These are phyloP conservation scores for Populus davidiana DNA, from an alignment of 345 rosid genomes.

Conservation along the genomic window DNA sequence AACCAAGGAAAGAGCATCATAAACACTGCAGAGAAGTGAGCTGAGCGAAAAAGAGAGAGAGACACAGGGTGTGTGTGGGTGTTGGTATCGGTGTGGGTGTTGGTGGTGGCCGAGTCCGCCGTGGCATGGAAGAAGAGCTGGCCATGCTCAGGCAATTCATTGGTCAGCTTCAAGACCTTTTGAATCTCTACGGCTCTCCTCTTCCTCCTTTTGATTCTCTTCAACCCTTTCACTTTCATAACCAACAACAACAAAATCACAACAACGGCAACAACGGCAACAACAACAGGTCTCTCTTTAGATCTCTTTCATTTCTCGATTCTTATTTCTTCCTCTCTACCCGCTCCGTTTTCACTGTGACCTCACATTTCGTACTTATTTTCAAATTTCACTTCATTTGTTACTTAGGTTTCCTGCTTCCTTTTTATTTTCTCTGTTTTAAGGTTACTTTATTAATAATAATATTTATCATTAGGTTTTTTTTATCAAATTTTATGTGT, in stretches of 20 bases:
- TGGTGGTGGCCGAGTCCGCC: background rate
- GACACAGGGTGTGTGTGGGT: background rate
- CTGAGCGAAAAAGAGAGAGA: background rate
- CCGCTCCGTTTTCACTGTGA: background rate
- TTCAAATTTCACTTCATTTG: background rate
- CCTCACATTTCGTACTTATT: background rate
- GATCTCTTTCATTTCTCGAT: conserved; percentile 17
- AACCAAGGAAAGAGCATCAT: conserved; percentile 2
- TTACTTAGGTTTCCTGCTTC: background rate
- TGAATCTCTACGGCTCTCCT: conserved; percentile 69
- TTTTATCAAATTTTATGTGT: background rate
- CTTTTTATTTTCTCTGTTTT: background rate
- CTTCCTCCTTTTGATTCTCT: conserved; percentile 26
- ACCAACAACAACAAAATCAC: conserved; percentile 22
- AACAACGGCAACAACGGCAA: conserved; percentile 19
- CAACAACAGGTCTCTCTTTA: conserved; percentile 31
- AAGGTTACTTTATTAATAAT: conserved; percentile 4
- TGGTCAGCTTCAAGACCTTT: conserved; percentile 88
- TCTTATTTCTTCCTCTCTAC: background rate
- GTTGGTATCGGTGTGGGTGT: background rate
- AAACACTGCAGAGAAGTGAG: background rate
- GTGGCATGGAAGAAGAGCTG: conserved; percentile 92
- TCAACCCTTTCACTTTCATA: conserved; percentile 25
- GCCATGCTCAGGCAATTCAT: conserved; percentile 96
- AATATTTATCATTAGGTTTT: background rate